Base-by-base conservation (phyloP, 139 green algal genomes). In the Asterochloris sp. region DNA sequence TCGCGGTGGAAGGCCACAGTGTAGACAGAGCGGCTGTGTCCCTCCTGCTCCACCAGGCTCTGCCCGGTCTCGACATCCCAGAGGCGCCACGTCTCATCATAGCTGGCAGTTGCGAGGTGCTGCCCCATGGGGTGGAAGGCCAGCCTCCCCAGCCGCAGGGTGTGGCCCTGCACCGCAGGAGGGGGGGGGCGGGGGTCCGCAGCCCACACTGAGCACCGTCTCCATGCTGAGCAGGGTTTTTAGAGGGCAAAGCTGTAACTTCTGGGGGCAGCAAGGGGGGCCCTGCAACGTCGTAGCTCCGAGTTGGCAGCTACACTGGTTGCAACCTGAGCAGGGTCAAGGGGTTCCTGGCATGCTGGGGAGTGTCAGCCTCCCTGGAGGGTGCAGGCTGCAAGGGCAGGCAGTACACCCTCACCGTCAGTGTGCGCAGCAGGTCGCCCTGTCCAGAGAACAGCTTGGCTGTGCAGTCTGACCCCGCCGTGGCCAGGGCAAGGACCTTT, bases 41-140 rank as follows among this genome's bases (percentile, higher is more conserved):
- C 97, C 87, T 99, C 97, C 79, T 99, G 97, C 88, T 99, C 95
- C 78, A 98, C 85, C 73, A 99, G 82, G 82, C 94, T 93, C 11
- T 76, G 28, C 8, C 93, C 93, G 9, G 90, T 97, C 75, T 95
- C 91, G 13, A 95, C 73, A 84, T 99, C 94, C 97, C 97, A 99
- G 80, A 99, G 78, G 19, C 97, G 91, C 97, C 97, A 99, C 0
- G 96, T 99, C 64, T 83, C 83, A 87, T 99, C 97, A 84, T 95
- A 99, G 80, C 88, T 94, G 79, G 93, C 90, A 11, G 94, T 98
- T 38, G 86, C 96, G 73, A 98, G 63, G 85, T 96, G 94, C 12
- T 60, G 62, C 1, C 95, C 97, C 83, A 92, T 92, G 0, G 97
- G 97, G 81, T 99, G 96, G 79, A 98, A 98, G 1, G 91, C 93